Conservation (phyloP, 495 filamentous ascomycete genomes). For the Neurospora sp. region DNA sequence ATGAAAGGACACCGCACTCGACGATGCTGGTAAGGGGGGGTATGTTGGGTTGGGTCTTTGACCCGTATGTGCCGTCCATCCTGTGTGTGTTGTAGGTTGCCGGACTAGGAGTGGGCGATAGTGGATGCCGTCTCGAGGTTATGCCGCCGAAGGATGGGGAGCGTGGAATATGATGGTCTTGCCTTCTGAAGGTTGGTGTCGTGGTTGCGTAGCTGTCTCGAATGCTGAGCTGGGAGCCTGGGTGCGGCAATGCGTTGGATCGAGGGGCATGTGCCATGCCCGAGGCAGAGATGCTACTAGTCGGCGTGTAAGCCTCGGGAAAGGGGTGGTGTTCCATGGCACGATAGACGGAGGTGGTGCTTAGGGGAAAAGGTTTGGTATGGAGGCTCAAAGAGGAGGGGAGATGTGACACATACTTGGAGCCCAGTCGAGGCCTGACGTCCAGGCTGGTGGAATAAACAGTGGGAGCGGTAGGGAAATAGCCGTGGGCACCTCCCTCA, state of each 20-base stretch:
- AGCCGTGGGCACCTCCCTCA: slow-evolving; percentile 33
- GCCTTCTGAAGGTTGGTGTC: slow-evolving; percentile 37
- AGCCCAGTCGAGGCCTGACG: slow-evolving; percentile 40
- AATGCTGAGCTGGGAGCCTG: slow-evolving; percentile 32
- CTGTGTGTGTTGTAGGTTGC: slow-evolving; percentile 33
- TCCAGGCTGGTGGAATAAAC: slow-evolving; percentile 34
- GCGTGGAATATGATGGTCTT: slow-evolving; percentile 37
- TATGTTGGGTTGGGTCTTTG: slow-evolving; percentile 33
- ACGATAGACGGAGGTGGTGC: not conserved
- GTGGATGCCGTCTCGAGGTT: slow-evolving; percentile 33
- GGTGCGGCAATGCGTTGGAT: slow-evolving; percentile 39
- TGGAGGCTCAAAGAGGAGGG: slow-evolving; percentile 1
- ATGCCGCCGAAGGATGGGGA: slow-evolving; percentile 37
- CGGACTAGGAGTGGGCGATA: slow-evolving; percentile 41
- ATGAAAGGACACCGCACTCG: slow-evolving; percentile 46
- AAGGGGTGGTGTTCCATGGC: slow-evolving; percentile 19
- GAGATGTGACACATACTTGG: slow-evolving; percentile 35
- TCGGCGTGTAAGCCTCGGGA: slow-evolving; percentile 30
- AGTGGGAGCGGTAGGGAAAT: slow-evolving; percentile 29
- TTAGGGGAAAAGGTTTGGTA: slow-evolving; percentile 4
- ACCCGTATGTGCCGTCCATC: slow-evolving; percentile 35
- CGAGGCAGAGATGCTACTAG: slow-evolving; percentile 37
- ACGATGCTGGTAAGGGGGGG: slow-evolving; percentile 53
- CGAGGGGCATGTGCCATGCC: slow-evolving; percentile 47
- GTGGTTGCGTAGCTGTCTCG: slow-evolving; percentile 41